A percentile compares a stretch with the other conserved stretches of the same genome.
Conservation (phyloP, 495 filamentous ascomycete species). For the Thozetella sp. region DNA sequence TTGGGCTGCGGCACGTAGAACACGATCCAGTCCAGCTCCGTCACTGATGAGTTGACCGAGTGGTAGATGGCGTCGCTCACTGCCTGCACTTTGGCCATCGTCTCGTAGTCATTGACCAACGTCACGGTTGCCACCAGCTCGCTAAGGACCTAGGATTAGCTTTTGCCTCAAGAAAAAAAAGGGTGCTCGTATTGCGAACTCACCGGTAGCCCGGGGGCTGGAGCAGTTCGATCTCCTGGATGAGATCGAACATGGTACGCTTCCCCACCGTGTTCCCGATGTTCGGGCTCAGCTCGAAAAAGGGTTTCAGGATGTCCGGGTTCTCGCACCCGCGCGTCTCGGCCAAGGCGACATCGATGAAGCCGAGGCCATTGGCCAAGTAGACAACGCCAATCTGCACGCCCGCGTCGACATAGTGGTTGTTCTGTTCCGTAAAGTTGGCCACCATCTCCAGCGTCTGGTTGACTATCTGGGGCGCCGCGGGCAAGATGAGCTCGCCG, state of each 20-base stretch:
- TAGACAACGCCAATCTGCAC: background rate
- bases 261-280: background rate
- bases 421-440: background rate
- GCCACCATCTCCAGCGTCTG: background rate
- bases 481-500: conserved; percentile 13
- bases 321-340: background rate
- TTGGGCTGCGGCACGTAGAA: background rate
- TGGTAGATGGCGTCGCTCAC: background rate
- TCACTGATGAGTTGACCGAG: background rate
- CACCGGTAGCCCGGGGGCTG: background rate
- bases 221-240: background rate
- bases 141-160: background rate
- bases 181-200: too few relatives aligned
- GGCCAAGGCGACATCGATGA: background rate
- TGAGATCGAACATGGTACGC: background rate
- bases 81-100: background rate
- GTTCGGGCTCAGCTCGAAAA: background rate
- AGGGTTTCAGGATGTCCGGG: background rate
- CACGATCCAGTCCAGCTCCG: background rate
- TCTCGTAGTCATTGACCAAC: background rate
- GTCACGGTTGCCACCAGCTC: background rate
- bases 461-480: background rate
- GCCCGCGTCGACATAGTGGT: background rate
- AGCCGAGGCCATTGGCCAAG: background rate
- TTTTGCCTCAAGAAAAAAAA: background rate